A percentile compares a stretch with the other conserved stretches of the same genome.
These are phyloP conservation scores for Dendrobium huoshanense DNA, from an alignment of 106 monocot species.

Conservation along the genomic window DNA sequence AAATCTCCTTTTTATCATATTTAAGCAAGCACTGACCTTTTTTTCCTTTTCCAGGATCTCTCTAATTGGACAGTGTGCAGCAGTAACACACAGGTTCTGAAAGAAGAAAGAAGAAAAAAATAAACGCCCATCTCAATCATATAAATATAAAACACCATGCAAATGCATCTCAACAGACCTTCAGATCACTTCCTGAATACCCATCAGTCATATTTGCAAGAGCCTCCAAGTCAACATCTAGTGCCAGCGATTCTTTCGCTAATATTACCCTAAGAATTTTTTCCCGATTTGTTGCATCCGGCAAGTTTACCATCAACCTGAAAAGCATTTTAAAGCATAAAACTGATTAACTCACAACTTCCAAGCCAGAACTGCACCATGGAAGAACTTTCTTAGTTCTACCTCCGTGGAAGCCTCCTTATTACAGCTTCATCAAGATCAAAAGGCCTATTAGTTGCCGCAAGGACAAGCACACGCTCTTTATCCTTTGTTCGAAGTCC, in stretches of 20 bases:
- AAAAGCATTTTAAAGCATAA: constrained; percentile 4
- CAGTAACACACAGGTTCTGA: constrained; percentile 97
- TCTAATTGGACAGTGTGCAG: constrained; percentile 97
- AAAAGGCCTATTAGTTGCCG: constrained; percentile 76
- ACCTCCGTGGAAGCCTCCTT: constrained; percentile 69
- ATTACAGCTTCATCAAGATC: constrained; percentile 87
- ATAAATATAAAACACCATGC: background rate
- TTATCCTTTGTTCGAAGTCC: constrained; percentile 74
- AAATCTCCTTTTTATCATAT: background rate
- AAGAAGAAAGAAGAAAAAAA: constrained; percentile 10
- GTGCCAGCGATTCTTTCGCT: constrained; percentile 74
- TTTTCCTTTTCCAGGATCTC: constrained; percentile 93
- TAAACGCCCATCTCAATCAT: background rate
- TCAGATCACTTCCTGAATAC: constrained; percentile 96
- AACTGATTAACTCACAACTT: background rate
- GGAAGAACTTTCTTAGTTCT: background rate
- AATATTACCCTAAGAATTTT: constrained; percentile 94
- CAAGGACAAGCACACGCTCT: constrained; percentile 76
- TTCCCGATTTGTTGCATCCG: constrained; percentile 77
- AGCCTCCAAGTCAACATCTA: constrained; percentile 63
- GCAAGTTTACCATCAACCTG: constrained; percentile 95
- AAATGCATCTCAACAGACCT: constrained; percentile 37
- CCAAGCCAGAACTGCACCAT: background rate
- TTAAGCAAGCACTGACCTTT: constrained; percentile 36
- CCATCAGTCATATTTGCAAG: constrained; percentile 93